These are phyloP conservation scores for Saccharomycopsis oosterbeekiorum DNA, from an alignment of 805 yeast species.

Conservation along the genomic window DNA sequence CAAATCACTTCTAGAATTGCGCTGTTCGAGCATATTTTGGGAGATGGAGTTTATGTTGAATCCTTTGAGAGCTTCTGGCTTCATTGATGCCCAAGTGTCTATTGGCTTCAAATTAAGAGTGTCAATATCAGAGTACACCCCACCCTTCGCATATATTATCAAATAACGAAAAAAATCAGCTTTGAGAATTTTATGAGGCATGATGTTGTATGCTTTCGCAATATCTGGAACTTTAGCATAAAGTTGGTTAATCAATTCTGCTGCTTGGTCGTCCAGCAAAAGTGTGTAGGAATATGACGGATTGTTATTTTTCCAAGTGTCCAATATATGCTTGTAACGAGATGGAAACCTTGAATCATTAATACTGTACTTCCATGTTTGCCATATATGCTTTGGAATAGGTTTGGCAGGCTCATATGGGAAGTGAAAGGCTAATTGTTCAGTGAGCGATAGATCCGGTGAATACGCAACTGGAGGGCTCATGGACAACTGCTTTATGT, in stretches of 20 bases:
- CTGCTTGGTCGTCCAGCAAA: constrained; percentile 59
- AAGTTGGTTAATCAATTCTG: constrained; percentile 42
- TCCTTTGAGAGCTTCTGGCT: constrained; percentile 21
- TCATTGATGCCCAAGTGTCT: constrained; percentile 60
- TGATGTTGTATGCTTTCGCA: constrained; percentile 54
- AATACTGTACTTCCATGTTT: constrained; percentile 76
- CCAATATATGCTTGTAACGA: constrained; percentile 38
- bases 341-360: constrained; percentile 49
- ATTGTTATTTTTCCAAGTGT: constrained; percentile 56
- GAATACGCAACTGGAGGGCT: not conserved
- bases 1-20: not conserved
- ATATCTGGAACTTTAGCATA: constrained; percentile 71
- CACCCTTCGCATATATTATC: constrained; percentile 82
- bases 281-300: constrained; percentile 61
- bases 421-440: constrained; percentile 57
- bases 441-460: constrained; percentile 28
- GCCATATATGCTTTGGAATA: constrained; percentile 83
- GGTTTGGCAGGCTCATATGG: constrained; percentile 61
- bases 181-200: constrained; percentile 76
- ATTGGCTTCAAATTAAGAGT: constrained; percentile 68
- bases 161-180: constrained; percentile 93
- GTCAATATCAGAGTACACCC: constrained; percentile 87
- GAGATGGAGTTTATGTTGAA: not conserved
- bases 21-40: not conserved
- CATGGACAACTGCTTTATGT: not conserved